Evolutionary conservation across 2,329 filamentous ascomycete species (phyloP), one percentile per base, ranked within the genome.

Genomic region (Aspergillus hiratsukae): DNA sequence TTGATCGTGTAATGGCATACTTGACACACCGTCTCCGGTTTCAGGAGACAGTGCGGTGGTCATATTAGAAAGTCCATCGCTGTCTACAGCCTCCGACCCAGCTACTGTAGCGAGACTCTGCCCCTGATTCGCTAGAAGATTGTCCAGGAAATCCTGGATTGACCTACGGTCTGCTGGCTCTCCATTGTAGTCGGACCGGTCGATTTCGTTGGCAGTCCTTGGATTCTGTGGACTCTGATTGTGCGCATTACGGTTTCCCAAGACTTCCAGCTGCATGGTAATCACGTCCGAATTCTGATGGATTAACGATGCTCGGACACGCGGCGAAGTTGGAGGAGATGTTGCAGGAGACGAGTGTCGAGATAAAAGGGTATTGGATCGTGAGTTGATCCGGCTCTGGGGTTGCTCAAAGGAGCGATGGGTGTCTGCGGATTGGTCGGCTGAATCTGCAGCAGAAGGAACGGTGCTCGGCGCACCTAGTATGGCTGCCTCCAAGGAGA

Each of bases 201-300:
- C 61, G 43, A 28, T 48, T 11, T 62, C 55, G 45, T 57, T 61
- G 23, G 57, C 59, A 4, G 55, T 35, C 35, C 60, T 52, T 10
- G 62, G 51, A 53, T 55, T 60, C 43, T 52, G 51, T 46, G 64
- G 62, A 17, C 57, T 51, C 10, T 65, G 61, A 23, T 59, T 56
- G 27, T 66, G 62, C 3, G 61, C 55, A 51, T 62, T 66, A 35
- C 68, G 72, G 52, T 69, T 71, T 8, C 69, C 69, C 48, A 76
- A 55, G 8, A 77, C 61, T 51, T 76, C 74, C 41, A 77, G 59
- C 51, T 77, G 74, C 75, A 77, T 76, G 3, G 75, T 77, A 49
- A 76, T 75, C 2, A 75, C 66, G 56, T 76, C 74, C 1, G 75
- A 72, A 53, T 74, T 74, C 48, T 75, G 73, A 56, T 76, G 74